Base-by-base conservation (phyloP, 768 basidiomycete genomes). In the Jaapia argillacea region DNA sequence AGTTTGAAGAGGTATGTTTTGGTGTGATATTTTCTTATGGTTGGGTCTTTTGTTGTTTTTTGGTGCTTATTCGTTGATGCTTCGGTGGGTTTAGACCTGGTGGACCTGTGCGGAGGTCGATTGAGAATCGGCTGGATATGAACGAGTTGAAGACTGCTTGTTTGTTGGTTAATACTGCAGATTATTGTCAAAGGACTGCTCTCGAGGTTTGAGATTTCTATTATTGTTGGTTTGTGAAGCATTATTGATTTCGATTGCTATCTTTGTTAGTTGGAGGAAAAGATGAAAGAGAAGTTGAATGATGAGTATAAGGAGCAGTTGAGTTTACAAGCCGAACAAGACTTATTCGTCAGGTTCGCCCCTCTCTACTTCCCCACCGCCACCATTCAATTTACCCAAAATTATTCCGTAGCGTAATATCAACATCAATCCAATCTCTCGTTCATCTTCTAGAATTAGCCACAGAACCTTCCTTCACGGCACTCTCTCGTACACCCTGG, bases 141-240 rank as follows among this genome's bases (percentile, higher is more conserved):
- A 69, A 69, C 3, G 82, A 92, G 46, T 60, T 98, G 24, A 80
- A 77, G 53, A 87, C 85, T 48, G 79, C 87, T 0, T 92, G 89
- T 57, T 66, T 90, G n/a, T 64, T 94, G 21, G 81, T 99, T 56
- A 98, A 99, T 55, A 99, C 96, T 0, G 94, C 93, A 1, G 93
- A 98, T 57, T 99, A 98, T 58, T 99, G 96, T 56, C 86, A 92
- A 49, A 79, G 77, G 1, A 99, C 94, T 2, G 88, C 93, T 1
- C 56, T 79, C 16, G 90, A 96, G 75, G 92, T 84, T 52, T 6
- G 67, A 46, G 7, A 37, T 28, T 26, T 37, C 44, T 37, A 7
- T 26, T 14, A n/a, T 38, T 31, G 41, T 20, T n/a, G 10, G 24
- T 22, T 35, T 10, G n/a, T n/a, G n/a, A n/a, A n/a, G n/a, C n/a